Conservation (phyloP, 2,329 filamentous ascomycete species). For the Stromatinia cepivora region DNA sequence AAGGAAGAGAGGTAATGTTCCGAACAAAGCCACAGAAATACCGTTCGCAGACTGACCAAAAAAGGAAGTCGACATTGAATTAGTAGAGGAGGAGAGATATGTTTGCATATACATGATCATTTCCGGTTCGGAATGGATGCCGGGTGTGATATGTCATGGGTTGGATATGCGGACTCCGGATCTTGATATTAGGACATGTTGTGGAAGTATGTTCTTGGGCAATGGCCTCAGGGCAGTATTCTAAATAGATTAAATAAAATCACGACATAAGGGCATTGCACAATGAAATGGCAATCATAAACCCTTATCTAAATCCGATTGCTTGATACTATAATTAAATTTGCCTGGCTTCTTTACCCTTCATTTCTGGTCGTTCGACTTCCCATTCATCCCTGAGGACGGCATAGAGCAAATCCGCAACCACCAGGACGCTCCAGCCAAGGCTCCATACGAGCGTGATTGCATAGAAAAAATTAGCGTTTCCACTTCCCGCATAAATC, state of each 20-base stretch:
- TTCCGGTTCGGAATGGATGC: background rate
- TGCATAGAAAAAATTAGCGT: constrained; percentile 99
- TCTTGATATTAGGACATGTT: background rate
- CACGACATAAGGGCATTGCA: background rate
- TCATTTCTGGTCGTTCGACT: constrained; percentile 84
- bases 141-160: no score
- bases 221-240: background rate
- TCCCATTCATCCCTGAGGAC: constrained; percentile 93
- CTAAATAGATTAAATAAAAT: background rate
- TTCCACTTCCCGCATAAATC: constrained; percentile 97
- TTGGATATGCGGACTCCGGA: background rate
- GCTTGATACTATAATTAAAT: constrained; percentile 33
- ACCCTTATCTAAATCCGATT: constrained; percentile 1
- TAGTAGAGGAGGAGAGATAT: background rate
- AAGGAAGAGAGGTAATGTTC: background rate
- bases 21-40: background rate
- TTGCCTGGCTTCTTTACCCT: constrained; percentile 71
- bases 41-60: no score
- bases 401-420: constrained; percentile 78
- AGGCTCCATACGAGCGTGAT: constrained; percentile 98
- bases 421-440: constrained; percentile 81
- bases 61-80: background rate
- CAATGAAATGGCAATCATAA: constrained; percentile 7
- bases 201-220: background rate
- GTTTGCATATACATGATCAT: background rate